phyloP scores from a whole-genome alignment of 2,329 filamentous ascomycete species.

The Beauveria asiatica region DNA sequence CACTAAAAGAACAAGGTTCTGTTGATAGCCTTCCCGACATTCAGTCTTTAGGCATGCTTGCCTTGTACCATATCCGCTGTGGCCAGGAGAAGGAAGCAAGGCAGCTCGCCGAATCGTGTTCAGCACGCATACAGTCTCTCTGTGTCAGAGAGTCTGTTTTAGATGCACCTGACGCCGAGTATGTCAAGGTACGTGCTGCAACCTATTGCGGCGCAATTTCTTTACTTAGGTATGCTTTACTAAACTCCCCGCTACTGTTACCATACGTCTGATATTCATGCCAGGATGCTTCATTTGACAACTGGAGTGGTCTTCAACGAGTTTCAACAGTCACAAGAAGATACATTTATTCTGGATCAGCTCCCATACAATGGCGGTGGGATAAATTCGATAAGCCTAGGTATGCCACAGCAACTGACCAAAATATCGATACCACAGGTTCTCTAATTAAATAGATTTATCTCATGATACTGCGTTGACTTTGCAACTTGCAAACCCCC shows the following conservation, averaged over 20 bases:
- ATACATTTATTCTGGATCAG: not conserved
- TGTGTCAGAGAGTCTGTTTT: not conserved
- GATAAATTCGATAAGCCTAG: not conserved
- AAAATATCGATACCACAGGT: not conserved
- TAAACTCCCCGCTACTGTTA: not conserved
- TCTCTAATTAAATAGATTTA: not conserved
- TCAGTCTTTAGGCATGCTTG: constrained; percentile 12
- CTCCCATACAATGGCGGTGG: not conserved
- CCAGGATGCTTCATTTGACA: not conserved
- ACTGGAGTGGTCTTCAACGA: not conserved
- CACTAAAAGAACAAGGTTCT: not conserved
- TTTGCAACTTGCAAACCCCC: not conserved
- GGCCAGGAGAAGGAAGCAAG: constrained; percentile 8
- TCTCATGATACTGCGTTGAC: not conserved
- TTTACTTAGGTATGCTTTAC: constrained; percentile 5
- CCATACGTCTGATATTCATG: not conserved
- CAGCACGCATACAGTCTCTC: not conserved
- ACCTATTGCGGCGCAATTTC: constrained; percentile 13
- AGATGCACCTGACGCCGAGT: not conserved
- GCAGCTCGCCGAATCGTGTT: constrained; percentile 7
- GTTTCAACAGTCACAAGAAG: not conserved
- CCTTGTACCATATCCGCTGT: constrained; percentile 9
- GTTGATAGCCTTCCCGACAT: constrained; percentile 9
- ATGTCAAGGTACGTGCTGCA: constrained; percentile 1
- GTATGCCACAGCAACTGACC: not conserved